Base-by-base conservation (phyloP, 257 asterid species). In the Fraxinus anomala region DNA sequence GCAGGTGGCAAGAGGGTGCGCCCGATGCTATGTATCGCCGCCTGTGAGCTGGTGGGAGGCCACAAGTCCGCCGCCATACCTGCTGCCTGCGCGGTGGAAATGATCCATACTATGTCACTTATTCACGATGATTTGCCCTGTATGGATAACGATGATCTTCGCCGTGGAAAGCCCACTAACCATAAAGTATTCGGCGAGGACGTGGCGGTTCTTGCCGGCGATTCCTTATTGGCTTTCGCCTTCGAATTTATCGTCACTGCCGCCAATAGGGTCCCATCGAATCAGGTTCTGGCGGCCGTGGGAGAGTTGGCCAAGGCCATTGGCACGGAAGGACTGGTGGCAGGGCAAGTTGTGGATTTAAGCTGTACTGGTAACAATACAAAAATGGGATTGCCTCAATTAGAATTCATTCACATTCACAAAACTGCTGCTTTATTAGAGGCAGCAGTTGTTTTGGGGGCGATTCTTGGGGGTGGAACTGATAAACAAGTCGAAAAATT, bases 31-130 rank as follows among this genome's bases (percentile, higher is more conserved):
- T 92, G 97, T 59, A 80, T 92, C 74, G 97, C 97, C 36, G 92
- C 96, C 75, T 89, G 93, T 67, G 96, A 92, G 73, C 81, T 83
- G 40, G 93, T 89, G 72, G 97, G 97, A n/a, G 97, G 97, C n/a
- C 34, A 77, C 31, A 85, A 86, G 54, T 33, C 87, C 11, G 78
- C 84, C 33, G 93, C 92, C 34, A 40, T 88, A 81, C 93, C 96
- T 5, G 95, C 94, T 17, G 96, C 97, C 81, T 91, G 93, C 73
- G 96, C 96, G 11, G 91, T 89, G 80, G 97, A 92, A 83, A 92
- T 92, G 97, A 91, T 92, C 70, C 96, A 92, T 80, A 91, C 96
- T 11, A 89, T 87, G 93, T 88, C 94, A 1, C 78, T 87, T 17
- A 91, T 92, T 74, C 97, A 91, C 77, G 97, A 89, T 51, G 97